Conservation (phyloP, 495 filamentous ascomycete genomes). For the Melanomma pulvis-pyrius region DNA sequence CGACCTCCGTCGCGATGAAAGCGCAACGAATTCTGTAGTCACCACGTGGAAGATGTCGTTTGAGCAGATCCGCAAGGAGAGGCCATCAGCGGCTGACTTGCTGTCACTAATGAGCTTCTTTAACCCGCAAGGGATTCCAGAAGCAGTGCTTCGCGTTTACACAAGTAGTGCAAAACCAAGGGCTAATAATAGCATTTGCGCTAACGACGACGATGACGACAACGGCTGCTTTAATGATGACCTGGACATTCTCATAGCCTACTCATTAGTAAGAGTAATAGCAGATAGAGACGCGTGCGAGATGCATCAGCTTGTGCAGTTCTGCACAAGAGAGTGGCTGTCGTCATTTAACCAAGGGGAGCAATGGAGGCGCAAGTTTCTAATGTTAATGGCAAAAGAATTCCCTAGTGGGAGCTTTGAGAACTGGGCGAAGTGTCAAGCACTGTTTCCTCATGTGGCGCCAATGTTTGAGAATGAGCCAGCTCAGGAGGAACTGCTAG, state of each 20-base stretch:
- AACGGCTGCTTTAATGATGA: conserved; percentile 24
- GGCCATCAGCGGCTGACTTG: conserved; percentile 35
- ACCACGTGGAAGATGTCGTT: conserved; percentile 56
- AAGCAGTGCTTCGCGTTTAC: conserved; percentile 16
- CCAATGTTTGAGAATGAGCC: conserved; percentile 2
- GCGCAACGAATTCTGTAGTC: conserved; percentile 44
- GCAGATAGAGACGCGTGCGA: conserved; percentile 7
- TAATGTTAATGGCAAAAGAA: conserved; percentile 13
- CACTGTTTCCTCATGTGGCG: conserved; percentile 26
- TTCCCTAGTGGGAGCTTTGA: conserved; percentile 12
- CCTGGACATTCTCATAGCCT: conserved; percentile 34
- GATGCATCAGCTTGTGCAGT: neutral
- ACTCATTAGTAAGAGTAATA: conserved; percentile 39
- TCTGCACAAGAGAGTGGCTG: neutral
- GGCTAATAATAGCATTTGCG: neutral
- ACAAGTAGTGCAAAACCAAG: neutral
- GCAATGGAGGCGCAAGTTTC: conserved; percentile 9
- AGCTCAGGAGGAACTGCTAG: conserved; percentile 3
- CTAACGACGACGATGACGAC: neutral
- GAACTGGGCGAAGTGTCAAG: conserved; percentile 22
- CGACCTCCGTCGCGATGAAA: conserved; percentile 43
- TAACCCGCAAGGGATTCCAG: conserved; percentile 44
- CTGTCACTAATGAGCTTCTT: conserved; percentile 42
- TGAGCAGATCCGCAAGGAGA: conserved; percentile 45
- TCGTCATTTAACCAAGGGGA: neutral